Conservation (phyloP, 768 basidiomycete genomes). For the Tylopilus sp. region DNA sequence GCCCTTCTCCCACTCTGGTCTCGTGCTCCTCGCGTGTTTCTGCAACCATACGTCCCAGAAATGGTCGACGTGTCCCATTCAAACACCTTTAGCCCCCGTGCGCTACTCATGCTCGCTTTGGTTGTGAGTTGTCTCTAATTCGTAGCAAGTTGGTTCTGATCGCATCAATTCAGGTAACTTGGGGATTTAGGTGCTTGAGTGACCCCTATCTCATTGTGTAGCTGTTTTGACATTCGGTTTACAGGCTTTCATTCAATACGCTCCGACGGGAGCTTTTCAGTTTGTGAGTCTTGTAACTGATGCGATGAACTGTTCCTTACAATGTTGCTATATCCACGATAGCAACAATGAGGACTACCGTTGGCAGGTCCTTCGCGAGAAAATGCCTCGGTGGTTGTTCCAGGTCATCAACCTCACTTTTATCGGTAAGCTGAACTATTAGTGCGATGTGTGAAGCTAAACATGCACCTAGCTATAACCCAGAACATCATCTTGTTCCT, state of each 20-base stretch:
- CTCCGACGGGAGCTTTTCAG: conserved; percentile 79
- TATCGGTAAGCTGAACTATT: conserved; percentile 47
- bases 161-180: conserved; percentile 34
- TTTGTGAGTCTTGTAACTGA: conserved; percentile 42
- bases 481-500: conserved; percentile 82
- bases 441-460: conserved; percentile 1
- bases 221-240: conserved; percentile 24
- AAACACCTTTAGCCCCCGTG: conserved; percentile 63
- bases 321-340: neutral
- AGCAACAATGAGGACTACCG: conserved; percentile 91
- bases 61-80: conserved; percentile 32
- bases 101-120: conserved; percentile 70
- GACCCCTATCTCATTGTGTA: conserved; percentile 6
- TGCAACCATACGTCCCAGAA: conserved; percentile 58
- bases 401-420: conserved; percentile 62
- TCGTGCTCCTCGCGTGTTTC: conserved; percentile 29
- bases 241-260: conserved; percentile 74
- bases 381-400: conserved; percentile 53
- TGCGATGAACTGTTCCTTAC: neutral
- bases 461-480: conserved; percentile 44
- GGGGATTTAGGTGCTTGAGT: conserved; percentile 58
- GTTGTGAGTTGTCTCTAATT: conserved; percentile 40
- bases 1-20: conserved; percentile 69
- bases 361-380: conserved; percentile 72
- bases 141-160: neutral